Percentiles rank a stretch among this genome's conserved stretches.
Conservation (phyloP, 2,329 filamentous ascomycete genomes). For the Aspergillus floridensis region DNA sequence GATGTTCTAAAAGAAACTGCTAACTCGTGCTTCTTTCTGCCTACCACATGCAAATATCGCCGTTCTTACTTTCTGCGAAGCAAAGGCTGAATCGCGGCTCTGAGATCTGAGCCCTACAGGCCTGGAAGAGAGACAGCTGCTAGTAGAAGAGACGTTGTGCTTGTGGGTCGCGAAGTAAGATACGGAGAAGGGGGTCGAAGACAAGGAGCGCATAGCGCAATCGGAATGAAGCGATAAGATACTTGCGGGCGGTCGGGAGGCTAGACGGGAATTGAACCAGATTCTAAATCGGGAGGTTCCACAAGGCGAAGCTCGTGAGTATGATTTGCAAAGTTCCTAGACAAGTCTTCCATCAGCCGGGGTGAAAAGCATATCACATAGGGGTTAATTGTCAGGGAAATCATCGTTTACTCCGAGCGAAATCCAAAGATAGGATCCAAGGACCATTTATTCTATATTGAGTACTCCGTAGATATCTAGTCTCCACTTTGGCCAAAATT, state of each 20-base stretch:
- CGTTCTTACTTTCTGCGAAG: no score
- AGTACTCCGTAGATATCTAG: background rate
- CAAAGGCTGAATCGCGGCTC: no score
- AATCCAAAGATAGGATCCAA: background rate
- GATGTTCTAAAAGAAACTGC: no score
- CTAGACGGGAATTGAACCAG: background rate
- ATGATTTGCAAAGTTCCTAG: background rate
- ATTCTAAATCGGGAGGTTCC: background rate
- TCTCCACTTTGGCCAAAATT: slow-evolving; percentile 1
- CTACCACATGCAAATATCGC: no score
- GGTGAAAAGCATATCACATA: background rate
- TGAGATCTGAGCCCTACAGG: no score
- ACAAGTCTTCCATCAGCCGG: background rate
- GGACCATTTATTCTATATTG: background rate
- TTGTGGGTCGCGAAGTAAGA: no score
- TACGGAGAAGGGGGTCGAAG: background rate
- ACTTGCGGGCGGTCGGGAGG: background rate
- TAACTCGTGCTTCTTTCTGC: no score
- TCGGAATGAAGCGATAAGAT: background rate
- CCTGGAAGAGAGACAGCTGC: no score
- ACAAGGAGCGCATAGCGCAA: background rate
- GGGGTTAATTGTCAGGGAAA: background rate
- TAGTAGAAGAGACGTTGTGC: no score
- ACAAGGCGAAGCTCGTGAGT: background rate
- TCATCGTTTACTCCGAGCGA: background rate